Percentiles rank a stretch among this genome's conserved stretches.
These are phyloP conservation scores for Zygosaccharomyces sapae DNA, from an alignment of 1,139 yeast species.

Conservation along the genomic window DNA sequence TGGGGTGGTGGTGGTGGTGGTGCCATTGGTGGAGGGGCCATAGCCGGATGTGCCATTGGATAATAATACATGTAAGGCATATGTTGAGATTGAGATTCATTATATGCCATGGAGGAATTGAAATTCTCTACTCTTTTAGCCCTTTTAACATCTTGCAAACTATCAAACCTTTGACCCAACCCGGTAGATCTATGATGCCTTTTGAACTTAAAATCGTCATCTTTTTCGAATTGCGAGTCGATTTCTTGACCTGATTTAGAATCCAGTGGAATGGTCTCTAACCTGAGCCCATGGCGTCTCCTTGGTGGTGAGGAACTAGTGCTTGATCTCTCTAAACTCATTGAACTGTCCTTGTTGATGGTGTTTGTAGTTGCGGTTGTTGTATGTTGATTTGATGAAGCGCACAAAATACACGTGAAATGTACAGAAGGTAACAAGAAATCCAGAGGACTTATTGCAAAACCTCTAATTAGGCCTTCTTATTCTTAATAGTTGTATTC, in stretches of 20 bases:
- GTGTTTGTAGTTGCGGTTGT: conserved; percentile 1
- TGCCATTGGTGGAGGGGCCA: conserved; percentile 19
- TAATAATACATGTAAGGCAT: conserved; percentile 27
- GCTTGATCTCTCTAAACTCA: conserved; percentile 15
- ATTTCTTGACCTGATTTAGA: conserved; percentile 1
- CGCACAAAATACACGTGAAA: conserved; percentile 7
- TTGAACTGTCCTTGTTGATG: not conserved
- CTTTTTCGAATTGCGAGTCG: conserved; percentile 24
- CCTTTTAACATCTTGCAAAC: conserved; percentile 27
- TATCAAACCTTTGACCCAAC: conserved; percentile 32
- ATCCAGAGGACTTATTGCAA: no score
- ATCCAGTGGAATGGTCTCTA: conserved; percentile 15
- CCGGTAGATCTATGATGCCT: conserved; percentile 32
- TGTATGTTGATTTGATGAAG: not conserved
- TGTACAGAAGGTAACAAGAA: not conserved
- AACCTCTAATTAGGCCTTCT: no score
- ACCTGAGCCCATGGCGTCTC: conserved; percentile 12
- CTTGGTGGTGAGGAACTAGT: conserved; percentile 15
- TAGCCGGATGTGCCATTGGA: conserved; percentile 19
- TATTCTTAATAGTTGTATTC: not conserved
- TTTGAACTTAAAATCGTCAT: conserved; percentile 33
- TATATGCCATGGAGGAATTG: conserved; percentile 28
- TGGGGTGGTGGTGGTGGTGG: conserved; percentile 21
- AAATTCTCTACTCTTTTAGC: conserved; percentile 35
- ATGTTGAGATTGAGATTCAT: conserved; percentile 1